Evolutionary conservation across 192 early-diverging fungal genomes (phyloP), one percentile per base, ranked within the genome.

Genomic region (Coemansia sp.): DNA sequence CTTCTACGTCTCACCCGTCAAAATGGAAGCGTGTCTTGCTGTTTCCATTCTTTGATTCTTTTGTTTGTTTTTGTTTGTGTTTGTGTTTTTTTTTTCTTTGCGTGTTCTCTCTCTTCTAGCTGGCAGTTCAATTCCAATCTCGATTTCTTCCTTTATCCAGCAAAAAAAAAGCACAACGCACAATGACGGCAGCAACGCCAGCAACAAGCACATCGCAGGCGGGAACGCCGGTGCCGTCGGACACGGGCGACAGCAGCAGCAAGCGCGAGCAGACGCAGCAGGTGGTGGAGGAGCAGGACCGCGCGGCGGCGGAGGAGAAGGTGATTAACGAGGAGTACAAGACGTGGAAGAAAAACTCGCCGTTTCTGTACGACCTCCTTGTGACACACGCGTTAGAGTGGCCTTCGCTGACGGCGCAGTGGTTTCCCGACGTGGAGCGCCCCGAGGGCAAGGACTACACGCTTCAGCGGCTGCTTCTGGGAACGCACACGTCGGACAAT

Each of bases 261-360:
- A 70, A 77, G 61, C 25, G 25, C 25, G 25, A 25, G 25, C 25
- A 25, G 50, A 17, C 63, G 11, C 68, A 70, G 39, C 62, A 61
- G 20, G 74, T 70, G 56, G 67, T 64, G 20, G 74, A 81, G 48
- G 77, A 82, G 65, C 77, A 71, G 48, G 77, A 80, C 50, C 65
- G 63, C 49, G 81, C 72, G 25, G 78, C 76, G 1, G 76, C 76
- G 19, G 83, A 91, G 66, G 95, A 95, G 69, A 96, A 94, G 71
- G 78, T 94, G 32, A 93, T 95, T 61, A 95, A 95, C 72, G 94
- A 96, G 81, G 95, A 98, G 72, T 96, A 98, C 84, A 98, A 98
- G 84, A 94, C 94, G 63, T 99, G 97, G 97, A 99, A 99, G 76
- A 99, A 99, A 86, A 99, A 99, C 85, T 92, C 92, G 13, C 97